Evolutionary conservation across 164 flowering plant species (phyloP).

Genomic region (Amborella trichopoda): DNA sequence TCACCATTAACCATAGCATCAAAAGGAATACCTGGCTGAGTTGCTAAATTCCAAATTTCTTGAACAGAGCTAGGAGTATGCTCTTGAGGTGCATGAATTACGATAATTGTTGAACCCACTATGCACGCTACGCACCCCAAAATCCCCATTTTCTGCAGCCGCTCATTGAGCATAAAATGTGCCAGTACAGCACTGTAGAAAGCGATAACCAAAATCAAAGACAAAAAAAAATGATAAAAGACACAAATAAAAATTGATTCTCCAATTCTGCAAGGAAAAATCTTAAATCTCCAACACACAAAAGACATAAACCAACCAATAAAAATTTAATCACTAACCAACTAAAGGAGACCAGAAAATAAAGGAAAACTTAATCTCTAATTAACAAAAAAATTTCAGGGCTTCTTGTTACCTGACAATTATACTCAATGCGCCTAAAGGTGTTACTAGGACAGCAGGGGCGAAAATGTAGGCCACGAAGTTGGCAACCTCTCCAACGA

Average conservation of each 20-base stretch:
- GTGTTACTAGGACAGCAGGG: slow-evolving; percentile 89
- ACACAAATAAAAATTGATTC: too few species aligned
- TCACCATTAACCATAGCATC: too few species aligned
- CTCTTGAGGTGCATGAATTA: slow-evolving; percentile 91
- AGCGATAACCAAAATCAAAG: too few species aligned
- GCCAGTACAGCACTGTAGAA: slow-evolving; percentile 68
- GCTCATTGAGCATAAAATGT: slow-evolving; percentile 78
- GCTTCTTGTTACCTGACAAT: slow-evolving; percentile 64
- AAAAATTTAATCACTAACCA: too few species aligned
- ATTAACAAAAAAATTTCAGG: too few species aligned
- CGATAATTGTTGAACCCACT: slow-evolving; percentile 90
- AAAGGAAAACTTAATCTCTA: too few species aligned
- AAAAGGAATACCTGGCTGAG: slow-evolving; percentile 61
- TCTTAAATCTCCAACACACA: too few species aligned
- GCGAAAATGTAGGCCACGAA: slow-evolving; percentile 89
- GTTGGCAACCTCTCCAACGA: slow-evolving; percentile 84
- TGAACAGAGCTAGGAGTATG: slow-evolving; percentile 59
- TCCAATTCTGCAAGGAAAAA: too few species aligned
- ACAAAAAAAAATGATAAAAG: too few species aligned
- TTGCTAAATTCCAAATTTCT: slow-evolving; percentile 82
- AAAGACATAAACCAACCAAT: too few species aligned
- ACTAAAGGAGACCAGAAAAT: too few species aligned
- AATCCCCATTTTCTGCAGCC: slow-evolving; percentile 59
- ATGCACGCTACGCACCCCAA: slow-evolving; percentile 81
- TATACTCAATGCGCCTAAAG: slow-evolving; percentile 88